Evolutionary conservation across 176 grass and related monocot genomes (phyloP).

Genomic region (Triticum monococcum): DNA sequence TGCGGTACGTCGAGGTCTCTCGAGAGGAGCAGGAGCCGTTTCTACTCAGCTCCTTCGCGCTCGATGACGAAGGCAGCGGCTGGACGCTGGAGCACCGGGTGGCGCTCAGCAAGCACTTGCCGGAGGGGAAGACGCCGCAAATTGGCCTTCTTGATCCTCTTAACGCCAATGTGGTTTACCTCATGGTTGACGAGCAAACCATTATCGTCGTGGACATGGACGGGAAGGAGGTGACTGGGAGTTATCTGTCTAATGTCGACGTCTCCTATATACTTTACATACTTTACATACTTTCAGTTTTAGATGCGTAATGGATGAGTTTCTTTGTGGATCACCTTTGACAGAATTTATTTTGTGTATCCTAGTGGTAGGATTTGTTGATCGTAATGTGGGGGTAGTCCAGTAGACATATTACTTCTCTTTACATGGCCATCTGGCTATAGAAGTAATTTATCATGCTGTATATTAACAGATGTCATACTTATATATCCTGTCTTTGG

Average conservation of each 20-base stretch:
- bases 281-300: neutral
- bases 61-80: neutral
- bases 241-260: neutral
- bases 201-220: slow-evolving; percentile 10
- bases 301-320: neutral
- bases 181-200: neutral
- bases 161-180: slow-evolving; percentile 3
- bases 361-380: neutral
- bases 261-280: neutral
- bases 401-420: neutral
- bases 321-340: neutral
- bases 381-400: neutral
- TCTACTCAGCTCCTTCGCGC: neutral
- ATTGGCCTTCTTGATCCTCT: neutral
- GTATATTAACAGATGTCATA: neutral
- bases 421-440: neutral
- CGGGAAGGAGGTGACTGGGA: neutral
- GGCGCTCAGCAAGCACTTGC: neutral
- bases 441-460: neutral
- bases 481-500: neutral
- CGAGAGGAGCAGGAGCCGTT: neutral
- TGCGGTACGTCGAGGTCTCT: slow-evolving; percentile 35
- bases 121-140: neutral
- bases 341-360: neutral
- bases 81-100: slow-evolving; percentile 23